These are phyloP conservation scores for Calonectria honghensis DNA, from an alignment of 2,329 filamentous ascomycete species.

Conservation along the genomic window DNA sequence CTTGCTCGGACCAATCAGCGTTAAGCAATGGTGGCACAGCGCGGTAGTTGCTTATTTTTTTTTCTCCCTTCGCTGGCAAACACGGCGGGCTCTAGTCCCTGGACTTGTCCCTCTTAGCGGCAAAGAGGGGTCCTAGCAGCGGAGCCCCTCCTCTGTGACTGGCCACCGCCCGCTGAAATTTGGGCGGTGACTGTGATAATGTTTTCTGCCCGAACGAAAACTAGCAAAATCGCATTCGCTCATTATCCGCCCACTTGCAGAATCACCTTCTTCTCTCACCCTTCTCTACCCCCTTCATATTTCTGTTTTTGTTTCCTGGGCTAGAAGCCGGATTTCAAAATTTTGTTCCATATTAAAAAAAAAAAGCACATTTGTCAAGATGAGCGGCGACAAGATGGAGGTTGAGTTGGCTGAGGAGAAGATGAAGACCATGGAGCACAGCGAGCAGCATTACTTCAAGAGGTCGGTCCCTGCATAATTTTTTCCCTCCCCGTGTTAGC, in stretches of 20 bases:
- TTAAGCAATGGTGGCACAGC: not conserved
- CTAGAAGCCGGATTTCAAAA: not conserved
- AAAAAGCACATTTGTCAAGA: slow-evolving; percentile 53
- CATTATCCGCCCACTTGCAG: slow-evolving; percentile 40
- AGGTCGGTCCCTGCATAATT: slow-evolving; percentile 73
- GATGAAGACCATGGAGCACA: slow-evolving; percentile 88
- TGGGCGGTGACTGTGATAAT: slow-evolving; percentile 57
- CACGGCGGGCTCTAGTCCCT: slow-evolving; percentile 19
- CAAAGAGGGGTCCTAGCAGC: slow-evolving; percentile 8
- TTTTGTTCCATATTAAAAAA: not conserved
- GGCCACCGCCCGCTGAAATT: slow-evolving; percentile 43
- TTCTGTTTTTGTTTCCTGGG: slow-evolving; percentile 18
- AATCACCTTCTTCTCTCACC: slow-evolving; percentile 16
- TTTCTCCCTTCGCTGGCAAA: slow-evolving; percentile 8
- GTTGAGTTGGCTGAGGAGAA: slow-evolving; percentile 76
- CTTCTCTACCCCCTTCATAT: slow-evolving; percentile 18
- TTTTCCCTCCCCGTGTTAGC: slow-evolving; percentile 23
- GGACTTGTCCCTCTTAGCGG: slow-evolving; percentile 4
- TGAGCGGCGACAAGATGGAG: slow-evolving; percentile 74
- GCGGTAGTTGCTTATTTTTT: slow-evolving; percentile 13
- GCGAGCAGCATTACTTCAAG: slow-evolving; percentile 99
- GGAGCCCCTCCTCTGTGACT: slow-evolving; percentile 3
- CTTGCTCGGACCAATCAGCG: not conserved
- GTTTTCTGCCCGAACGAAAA: slow-evolving; percentile 54
- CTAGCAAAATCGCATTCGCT: slow-evolving; percentile 54